phyloP scores from a whole-genome alignment of 768 basidiomycete genomes.

The Russula abietina region DNA sequence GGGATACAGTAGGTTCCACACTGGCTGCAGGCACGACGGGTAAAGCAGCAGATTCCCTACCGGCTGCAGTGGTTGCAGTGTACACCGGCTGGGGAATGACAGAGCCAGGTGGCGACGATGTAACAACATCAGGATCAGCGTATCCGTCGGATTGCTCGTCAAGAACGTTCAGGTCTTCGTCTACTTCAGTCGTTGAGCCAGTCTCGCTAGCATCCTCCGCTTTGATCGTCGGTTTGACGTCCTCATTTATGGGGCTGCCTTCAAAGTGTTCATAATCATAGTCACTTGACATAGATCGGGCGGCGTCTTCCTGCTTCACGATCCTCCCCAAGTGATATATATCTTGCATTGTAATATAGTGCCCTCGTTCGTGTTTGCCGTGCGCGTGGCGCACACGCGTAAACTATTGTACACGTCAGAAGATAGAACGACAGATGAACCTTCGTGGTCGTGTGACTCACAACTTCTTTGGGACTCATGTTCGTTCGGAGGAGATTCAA shows the following conservation, averaged over 20 bases:
- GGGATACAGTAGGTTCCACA: not conserved
- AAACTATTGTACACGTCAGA: not conserved
- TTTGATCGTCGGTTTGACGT: not conserved
- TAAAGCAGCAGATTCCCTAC: too few relatives aligned
- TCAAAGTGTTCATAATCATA: not conserved
- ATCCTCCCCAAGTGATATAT: not conserved
- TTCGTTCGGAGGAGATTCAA: not conserved
- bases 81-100: not conserved
- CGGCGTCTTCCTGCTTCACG: not conserved
- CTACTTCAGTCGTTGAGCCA: not conserved
- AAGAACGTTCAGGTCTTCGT: not conserved
- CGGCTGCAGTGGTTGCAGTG: not conserved
- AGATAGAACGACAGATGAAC: not conserved
- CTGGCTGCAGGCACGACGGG: not conserved
- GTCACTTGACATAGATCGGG: not conserved
- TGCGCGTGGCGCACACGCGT: not conserved
- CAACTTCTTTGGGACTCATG: not conserved
- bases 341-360: not conserved
- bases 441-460: not conserved
- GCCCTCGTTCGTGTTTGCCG: not conserved
- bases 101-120: not conserved
- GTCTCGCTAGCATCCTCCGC: not conserved
- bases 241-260: not conserved
- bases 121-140: not conserved
- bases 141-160: not conserved